Percentiles rank a stretch among this genome's conserved stretches.
These are phyloP conservation scores for Chalciporus chontae DNA, from an alignment of 768 basidiomycete genomes.

Conservation along the genomic window DNA sequence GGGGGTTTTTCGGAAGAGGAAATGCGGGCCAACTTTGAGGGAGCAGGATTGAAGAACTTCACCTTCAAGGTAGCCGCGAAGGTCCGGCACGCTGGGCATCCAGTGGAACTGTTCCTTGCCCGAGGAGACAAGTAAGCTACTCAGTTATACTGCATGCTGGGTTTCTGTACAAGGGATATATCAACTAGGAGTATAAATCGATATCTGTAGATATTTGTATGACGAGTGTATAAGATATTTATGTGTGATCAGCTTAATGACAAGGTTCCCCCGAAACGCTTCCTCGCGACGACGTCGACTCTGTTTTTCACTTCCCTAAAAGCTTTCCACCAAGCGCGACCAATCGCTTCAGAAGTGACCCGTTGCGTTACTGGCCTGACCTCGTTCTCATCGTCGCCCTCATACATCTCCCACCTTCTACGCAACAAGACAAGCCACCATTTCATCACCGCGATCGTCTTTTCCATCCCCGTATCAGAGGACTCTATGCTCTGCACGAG, in stretches of 20 bases:
- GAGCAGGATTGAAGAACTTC: slow-evolving; percentile 48
- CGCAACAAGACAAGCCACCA: slow-evolving; percentile 80
- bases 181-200: too few relatives aligned
- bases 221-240: not conserved
- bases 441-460: slow-evolving; percentile 65
- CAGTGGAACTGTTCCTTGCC: slow-evolving; percentile 53
- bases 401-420: slow-evolving; percentile 58
- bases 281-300: slow-evolving; percentile 62
- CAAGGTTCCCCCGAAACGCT: slow-evolving; percentile 70
- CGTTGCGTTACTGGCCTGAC: slow-evolving; percentile 29
- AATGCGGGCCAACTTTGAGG: slow-evolving; percentile 48
- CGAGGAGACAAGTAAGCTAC: slow-evolving; percentile 40
- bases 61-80: slow-evolving; percentile 34
- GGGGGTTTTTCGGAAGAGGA: slow-evolving; percentile 50
- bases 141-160: not conserved
- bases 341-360: slow-evolving; percentile 42
- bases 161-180: too few relatives aligned
- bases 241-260: slow-evolving; percentile 34
- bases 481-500: slow-evolving; percentile 66
- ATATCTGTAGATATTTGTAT: not conserved
- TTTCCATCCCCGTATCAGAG: slow-evolving; percentile 65
- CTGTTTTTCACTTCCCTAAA: slow-evolving; percentile 65
- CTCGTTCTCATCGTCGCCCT: slow-evolving; percentile 37
- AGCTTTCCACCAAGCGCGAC: slow-evolving; percentile 77
- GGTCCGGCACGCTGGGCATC: slow-evolving; percentile 31